phyloP scores from a whole-genome alignment of 2,329 filamentous ascomycete species.

The Coniochaeta hoffmannii region DNA sequence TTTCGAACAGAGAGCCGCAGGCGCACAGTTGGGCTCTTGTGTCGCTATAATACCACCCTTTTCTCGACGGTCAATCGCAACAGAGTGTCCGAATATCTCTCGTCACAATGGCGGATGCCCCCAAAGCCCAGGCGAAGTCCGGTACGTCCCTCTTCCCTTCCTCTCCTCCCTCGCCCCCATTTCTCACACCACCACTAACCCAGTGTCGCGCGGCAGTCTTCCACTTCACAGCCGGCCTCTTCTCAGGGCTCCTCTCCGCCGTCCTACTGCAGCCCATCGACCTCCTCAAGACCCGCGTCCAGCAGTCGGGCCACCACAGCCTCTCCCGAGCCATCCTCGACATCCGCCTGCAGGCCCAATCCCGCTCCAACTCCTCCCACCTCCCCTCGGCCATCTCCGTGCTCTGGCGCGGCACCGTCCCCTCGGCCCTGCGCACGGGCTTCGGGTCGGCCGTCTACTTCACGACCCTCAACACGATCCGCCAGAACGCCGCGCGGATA shows the following conservation, averaged over 20 bases:
- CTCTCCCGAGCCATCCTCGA: constrained; percentile 61
- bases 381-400: constrained; percentile 32
- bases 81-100: too few species aligned
- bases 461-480: constrained; percentile 74
- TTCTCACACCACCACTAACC: neutral
- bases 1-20: neutral
- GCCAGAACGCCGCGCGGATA: constrained; percentile 54
- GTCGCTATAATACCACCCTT: neutral
- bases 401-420: constrained; percentile 88
- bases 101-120: constrained; percentile 26
- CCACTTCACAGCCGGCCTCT: constrained; percentile 83
- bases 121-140: constrained; percentile 24
- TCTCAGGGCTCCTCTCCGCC: constrained; percentile 80
- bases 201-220: constrained; percentile 43
- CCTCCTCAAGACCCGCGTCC: constrained; percentile 90
- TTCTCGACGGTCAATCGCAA: too few species aligned
- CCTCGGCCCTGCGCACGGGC: constrained; percentile 88
- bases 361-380: constrained; percentile 41
- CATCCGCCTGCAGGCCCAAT: constrained; percentile 40
- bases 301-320: constrained; percentile 71
- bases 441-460: constrained; percentile 94
- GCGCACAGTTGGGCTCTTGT: neutral
- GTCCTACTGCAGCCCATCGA: constrained; percentile 91
- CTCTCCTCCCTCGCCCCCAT: neutral
- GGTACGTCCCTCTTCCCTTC: constrained; percentile 12